Evolutionary conservation across 768 basidiomycete species (phyloP), one percentile per base, ranked within the genome.

Genomic region (Pisolithus sp.): DNA sequence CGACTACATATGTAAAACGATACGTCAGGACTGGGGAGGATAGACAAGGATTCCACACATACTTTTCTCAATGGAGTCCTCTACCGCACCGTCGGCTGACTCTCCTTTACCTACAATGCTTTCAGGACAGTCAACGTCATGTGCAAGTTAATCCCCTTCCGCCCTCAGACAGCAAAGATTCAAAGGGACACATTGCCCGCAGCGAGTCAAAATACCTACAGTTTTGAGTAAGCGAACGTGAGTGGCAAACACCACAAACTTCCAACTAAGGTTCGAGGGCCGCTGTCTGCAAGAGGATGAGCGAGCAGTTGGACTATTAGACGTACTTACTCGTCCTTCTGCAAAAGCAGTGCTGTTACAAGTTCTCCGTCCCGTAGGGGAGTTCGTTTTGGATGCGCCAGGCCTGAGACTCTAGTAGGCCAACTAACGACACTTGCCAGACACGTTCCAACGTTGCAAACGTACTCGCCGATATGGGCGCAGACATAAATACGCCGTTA

Each of bases 41-140:
- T 31, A 31, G 9, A 10, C 30, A 31, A 31, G 30, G 23, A 31
- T 17, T 23, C 30, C 30, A 31, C 18, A 68, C 77, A 38, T 57
- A 83, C 83, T 78, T 79, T 80, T 82, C 62, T 81, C 72, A n/a
- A 80, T 72, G 40, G 84, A 60, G 46, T 73, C 62, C 46, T 72
- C 56, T 1, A 85, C 78, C 7, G 75, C 77, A 39, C 80, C 78
- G 7, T 8, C 6, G 9, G 2, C 30, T 55, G 75, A 70, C 77
- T 51, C 65, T 68, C 55, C 84, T 79, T 2, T 60, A 57, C 62
- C n/a, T 82, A 76, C 5, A 69, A 62, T 3, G 54, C 54, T 30
- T 61, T 66, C 3, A 73, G 65, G 7, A 65, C 48, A 2, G 58
- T 70, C 59, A n/a, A 78, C 56, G 40, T 75, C 71, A 7, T 59